Evolutionary conservation across 306 rosid genomes (phyloP), one percentile per base, ranked within the genome.

Genomic region (Clitoria ternatea): DNA sequence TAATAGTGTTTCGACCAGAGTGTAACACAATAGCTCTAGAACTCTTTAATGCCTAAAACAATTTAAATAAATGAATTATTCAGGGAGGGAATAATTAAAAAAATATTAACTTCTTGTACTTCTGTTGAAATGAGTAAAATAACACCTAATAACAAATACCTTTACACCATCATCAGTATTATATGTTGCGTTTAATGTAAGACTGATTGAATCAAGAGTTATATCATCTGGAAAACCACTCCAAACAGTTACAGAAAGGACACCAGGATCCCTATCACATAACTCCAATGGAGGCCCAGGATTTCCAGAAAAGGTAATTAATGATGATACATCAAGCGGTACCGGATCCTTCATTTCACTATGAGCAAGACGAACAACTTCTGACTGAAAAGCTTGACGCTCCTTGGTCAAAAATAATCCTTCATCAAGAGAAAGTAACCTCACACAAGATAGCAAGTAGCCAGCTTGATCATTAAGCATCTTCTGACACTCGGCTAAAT

Each of bases 221-320:
- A 94, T 94, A 74, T 91, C 97, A 78, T 84, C 97, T 6, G 97
- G 96, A 89, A 91, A 94, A 78, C 99, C 99, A 78, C 99, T 94
- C 90, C 96, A 94, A 45, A 94, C 78, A 48, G 91, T 87, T 32
- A 94, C 96, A 12, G 92, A 89, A 50, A 94, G 91, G 80, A 72
- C 73, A 69, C 99, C 97, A 9, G 99, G 91, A 81, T 94, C 99
- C 71, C 84, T 86, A 77, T 94, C 92, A 33, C 99, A 94, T 67
- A 94, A 79, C 85, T 91, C 97, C 77, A 94, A 63, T 43, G 97
- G 96, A 55, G 96, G 96, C 65, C 99, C 99, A 24, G 95, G 89
- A 80, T 87, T 91, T 44, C 97, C 97, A 56, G 99, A 94, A 82
- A 94, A 94, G 43, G 96, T 91, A 81, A 94, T 84, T 78, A 94